phyloP scores from a whole-genome alignment of 805 yeast genomes.

The Yarrowia keelungensis region DNA sequence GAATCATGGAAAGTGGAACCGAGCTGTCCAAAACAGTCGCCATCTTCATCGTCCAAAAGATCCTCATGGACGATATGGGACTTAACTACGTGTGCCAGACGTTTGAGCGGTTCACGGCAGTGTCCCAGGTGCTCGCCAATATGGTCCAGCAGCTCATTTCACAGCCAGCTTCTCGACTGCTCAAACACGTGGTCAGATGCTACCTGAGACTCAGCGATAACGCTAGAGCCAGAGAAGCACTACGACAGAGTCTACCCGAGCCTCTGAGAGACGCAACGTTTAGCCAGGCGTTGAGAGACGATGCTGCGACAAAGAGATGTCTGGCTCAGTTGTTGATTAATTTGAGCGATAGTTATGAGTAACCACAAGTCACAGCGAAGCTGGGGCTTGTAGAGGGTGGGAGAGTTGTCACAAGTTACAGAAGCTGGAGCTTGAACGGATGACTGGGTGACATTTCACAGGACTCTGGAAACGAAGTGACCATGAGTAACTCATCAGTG shows the following conservation, averaged over 20 bases:
- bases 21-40: constrained; percentile 96
- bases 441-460: no score
- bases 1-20: constrained; percentile 94
- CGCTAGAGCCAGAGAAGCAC: constrained; percentile 85
- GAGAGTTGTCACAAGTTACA: no score
- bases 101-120: constrained; percentile 92
- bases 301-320: constrained; percentile 85
- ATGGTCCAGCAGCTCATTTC: constrained; percentile 88
- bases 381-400: neutral
- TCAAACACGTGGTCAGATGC: constrained; percentile 94
- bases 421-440: no score
- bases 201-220: constrained; percentile 90
- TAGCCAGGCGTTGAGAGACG: constrained; percentile 78
- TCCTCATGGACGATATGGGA: constrained; percentile 89
- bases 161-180: constrained; percentile 78
- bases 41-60: constrained; percentile 92
- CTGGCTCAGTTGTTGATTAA: constrained; percentile 80
- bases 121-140: constrained; percentile 80
- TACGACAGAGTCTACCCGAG: constrained; percentile 83
- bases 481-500: no score
- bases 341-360: constrained; percentile 55
- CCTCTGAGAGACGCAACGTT: constrained; percentile 89
- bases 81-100: constrained; percentile 92
- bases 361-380: constrained; percentile 3
- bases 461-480: no score